A percentile compares a stretch with the other conserved stretches of the same genome.
Evolutionary conservation across 257 asterid genomes (phyloP).

Genomic region (Solanum lycopersicoides): DNA sequence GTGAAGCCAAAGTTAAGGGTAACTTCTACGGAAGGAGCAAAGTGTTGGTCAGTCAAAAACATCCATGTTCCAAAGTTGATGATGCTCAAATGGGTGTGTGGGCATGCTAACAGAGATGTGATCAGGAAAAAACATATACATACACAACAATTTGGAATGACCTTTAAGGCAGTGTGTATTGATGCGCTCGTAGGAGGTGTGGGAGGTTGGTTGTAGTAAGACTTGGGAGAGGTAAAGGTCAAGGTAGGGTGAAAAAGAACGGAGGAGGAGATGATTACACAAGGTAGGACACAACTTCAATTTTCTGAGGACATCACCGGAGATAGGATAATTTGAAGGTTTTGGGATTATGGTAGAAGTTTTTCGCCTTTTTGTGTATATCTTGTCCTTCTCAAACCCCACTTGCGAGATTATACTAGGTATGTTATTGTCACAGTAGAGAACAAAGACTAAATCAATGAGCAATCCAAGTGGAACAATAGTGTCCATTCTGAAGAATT

Average conservation of each 20-base stretch:
- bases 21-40: neutral
- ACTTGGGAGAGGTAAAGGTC: neutral
- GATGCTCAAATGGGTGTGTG: neutral
- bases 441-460: neutral
- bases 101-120: neutral
- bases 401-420: neutral
- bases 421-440: neutral
- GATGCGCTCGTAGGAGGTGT: neutral
- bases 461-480: neutral
- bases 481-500: neutral
- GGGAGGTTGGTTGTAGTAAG: neutral
- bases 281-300: neutral
- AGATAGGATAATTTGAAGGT: neutral
- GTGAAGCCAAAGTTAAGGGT: neutral
- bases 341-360: neutral
- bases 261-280: neutral
- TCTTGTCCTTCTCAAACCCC: neutral
- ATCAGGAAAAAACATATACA: neutral
- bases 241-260: neutral
- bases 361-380: neutral
- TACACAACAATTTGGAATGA: neutral
- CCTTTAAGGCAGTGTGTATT: neutral
- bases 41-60: neutral
- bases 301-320: neutral
- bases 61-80: neutral